Percentiles rank a stretch among this genome's conserved stretches.
Evolutionary conservation across 2,329 filamentous ascomycete species (phyloP).

Genomic region (Aureobasidium sp.): DNA sequence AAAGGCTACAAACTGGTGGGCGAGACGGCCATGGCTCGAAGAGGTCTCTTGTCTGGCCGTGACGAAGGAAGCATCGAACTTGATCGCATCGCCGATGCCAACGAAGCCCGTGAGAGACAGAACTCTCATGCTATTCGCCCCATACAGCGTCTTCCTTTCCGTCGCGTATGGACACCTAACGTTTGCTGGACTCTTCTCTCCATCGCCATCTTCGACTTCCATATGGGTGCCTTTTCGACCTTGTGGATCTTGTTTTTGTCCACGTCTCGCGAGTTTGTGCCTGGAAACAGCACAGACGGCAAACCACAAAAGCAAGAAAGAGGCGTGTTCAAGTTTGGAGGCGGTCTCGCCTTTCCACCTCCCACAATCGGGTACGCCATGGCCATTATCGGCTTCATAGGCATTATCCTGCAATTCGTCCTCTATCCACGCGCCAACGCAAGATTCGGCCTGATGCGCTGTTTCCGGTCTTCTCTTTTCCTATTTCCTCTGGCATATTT

Average conservation of each 20-base stretch:
- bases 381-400: slow-evolving; percentile 65
- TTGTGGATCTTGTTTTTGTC: slow-evolving; percentile 72
- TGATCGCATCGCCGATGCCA: slow-evolving; percentile 23
- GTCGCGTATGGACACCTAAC: slow-evolving; percentile 45
- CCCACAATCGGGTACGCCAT: slow-evolving; percentile 68
- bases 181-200: slow-evolving; percentile 51
- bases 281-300: slow-evolving; percentile 22
- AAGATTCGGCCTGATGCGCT: slow-evolving; percentile 57
- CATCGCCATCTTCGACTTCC: slow-evolving; percentile 62
- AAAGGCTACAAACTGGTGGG: slow-evolving; percentile 22
- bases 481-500: slow-evolving; percentile 65
- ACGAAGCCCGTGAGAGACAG: slow-evolving; percentile 19
- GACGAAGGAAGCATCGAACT: slow-evolving; percentile 25
- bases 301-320: slow-evolving; percentile 22
- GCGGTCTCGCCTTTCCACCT: slow-evolving; percentile 66
- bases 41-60: slow-evolving; percentile 23
- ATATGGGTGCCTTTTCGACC: slow-evolving; percentile 65
- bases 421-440: slow-evolving; percentile 61
- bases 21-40: slow-evolving; percentile 18
- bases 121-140: slow-evolving; percentile 21
- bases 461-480: slow-evolving; percentile 60
- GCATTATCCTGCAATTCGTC: slow-evolving; percentile 63
- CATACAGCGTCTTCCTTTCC: slow-evolving; percentile 37
- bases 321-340: slow-evolving; percentile 52
- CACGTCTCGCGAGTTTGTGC: slow-evolving; percentile 49